Conservation (phyloP, 805 yeast species). For the Nakazawaea anatomiae region DNA sequence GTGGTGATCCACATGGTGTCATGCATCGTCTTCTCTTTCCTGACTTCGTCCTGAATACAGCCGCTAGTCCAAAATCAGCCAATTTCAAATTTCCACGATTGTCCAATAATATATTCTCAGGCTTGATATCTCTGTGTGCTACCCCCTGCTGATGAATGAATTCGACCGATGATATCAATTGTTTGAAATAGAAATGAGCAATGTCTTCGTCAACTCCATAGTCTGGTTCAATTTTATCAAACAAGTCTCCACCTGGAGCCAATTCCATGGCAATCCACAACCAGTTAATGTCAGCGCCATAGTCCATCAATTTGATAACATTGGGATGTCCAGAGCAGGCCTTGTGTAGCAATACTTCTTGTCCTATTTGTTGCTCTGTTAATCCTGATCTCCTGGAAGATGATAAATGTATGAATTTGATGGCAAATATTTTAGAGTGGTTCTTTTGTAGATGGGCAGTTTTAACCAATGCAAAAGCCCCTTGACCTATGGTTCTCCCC, state of each 20-base stretch:
- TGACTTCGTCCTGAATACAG: slow-evolving; percentile 43
- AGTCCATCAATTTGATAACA: slow-evolving; percentile 47
- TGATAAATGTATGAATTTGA: slow-evolving; percentile 45
- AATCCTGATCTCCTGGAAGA: slow-evolving; percentile 26
- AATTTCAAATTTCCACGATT: slow-evolving; percentile 58
- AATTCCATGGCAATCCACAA: slow-evolving; percentile 63
- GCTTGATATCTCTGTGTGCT: slow-evolving; percentile 65
- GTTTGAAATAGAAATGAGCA: slow-evolving; percentile 65
- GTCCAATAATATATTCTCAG: slow-evolving; percentile 63
- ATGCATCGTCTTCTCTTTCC: slow-evolving; percentile 42
- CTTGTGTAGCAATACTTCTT: slow-evolving; percentile 56
- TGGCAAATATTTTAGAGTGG: slow-evolving; percentile 41
- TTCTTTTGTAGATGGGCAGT: slow-evolving; percentile 34
- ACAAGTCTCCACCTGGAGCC: slow-evolving; percentile 71
- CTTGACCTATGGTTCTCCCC: slow-evolving; percentile 58
- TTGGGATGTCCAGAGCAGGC: slow-evolving; percentile 55
- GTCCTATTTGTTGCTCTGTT: slow-evolving; percentile 30
- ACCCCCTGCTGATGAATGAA: slow-evolving; percentile 60
- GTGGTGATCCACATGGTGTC: slow-evolving; percentile 67
- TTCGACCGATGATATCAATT: slow-evolving; percentile 53
- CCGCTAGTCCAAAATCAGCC: slow-evolving; percentile 76
- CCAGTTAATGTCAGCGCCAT: slow-evolving; percentile 51
- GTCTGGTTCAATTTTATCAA: slow-evolving; percentile 76
- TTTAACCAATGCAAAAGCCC: slow-evolving; percentile 62
- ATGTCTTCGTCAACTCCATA: slow-evolving; percentile 60